A percentile compares a stretch with the other conserved stretches of the same genome.
Evolutionary conservation across 139 green algal species (phyloP).

Genomic region (Eudorina sp.): DNA sequence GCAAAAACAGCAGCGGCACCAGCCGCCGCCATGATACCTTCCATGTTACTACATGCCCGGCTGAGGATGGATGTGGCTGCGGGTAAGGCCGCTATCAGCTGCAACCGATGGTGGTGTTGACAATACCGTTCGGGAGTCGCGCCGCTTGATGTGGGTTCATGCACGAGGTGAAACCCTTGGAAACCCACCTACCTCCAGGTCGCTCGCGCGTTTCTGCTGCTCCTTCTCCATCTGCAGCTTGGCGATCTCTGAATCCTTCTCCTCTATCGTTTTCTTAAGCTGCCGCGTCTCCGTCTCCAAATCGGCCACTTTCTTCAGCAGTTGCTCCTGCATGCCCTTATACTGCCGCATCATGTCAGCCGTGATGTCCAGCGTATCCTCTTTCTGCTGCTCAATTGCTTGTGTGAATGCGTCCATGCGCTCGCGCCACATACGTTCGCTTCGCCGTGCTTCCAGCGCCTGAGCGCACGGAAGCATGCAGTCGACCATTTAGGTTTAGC

Average conservation of each 20-base stretch:
- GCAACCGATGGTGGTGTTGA: no score
- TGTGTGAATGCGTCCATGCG: constrained; percentile 56
- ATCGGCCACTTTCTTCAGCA: constrained; percentile 59
- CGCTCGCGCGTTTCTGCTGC: constrained; percentile 53
- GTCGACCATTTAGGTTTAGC: not conserved
- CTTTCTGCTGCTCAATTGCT: constrained; percentile 65
- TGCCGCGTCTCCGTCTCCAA: constrained; percentile 52
- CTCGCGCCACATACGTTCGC: constrained; percentile 67
- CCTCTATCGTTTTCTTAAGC: constrained; percentile 40
- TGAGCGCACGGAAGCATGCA: constrained; percentile 28
- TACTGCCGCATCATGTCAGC: constrained; percentile 71
- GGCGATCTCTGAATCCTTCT: constrained; percentile 56
- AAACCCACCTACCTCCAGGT: constrained; percentile 60
- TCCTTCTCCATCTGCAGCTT: constrained; percentile 55
- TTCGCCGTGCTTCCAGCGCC: constrained; percentile 63
- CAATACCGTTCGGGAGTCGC: no score
- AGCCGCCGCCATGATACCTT: no score
- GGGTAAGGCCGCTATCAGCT: no score
- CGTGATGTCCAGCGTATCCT: constrained; percentile 72
- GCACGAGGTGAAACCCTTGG: no score
- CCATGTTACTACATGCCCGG: no score
- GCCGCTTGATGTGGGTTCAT: no score
- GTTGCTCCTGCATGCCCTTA: constrained; percentile 68
- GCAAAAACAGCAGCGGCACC: no score
- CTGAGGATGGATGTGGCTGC: no score